Evolutionary conservation across 805 yeast species (phyloP).

Genomic region (Wickerhamiella spandovensis): DNA sequence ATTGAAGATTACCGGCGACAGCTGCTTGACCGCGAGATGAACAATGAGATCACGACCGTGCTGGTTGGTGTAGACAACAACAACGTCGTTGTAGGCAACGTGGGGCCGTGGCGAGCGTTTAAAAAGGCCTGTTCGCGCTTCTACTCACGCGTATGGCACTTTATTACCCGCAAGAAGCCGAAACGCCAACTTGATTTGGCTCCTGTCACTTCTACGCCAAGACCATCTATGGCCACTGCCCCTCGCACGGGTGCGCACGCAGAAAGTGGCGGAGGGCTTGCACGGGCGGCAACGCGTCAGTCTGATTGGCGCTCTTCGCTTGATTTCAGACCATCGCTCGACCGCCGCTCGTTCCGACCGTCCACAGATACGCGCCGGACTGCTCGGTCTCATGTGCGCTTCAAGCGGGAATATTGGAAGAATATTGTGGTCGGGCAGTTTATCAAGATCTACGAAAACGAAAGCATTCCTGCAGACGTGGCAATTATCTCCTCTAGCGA

Average conservation of each 20-base stretch:
- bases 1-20: constrained; percentile 63
- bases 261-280: too few relatives aligned
- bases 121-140: constrained; percentile 35
- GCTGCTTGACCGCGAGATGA: constrained; percentile 50
- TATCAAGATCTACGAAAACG: constrained; percentile 52
- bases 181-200: background rate
- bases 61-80: constrained; percentile 41
- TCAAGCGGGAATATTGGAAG: constrained; percentile 51
- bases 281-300: too few relatives aligned
- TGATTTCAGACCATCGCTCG: background rate
- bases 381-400: constrained; percentile 18
- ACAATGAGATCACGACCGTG: constrained; percentile 49
- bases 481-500: constrained; percentile 55
- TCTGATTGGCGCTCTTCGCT: background rate
- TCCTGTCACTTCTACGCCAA: background rate
- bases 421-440: constrained; percentile 64
- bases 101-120: constrained; percentile 54
- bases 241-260: too few relatives aligned
- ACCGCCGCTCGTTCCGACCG: background rate
- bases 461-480: constrained; percentile 68
- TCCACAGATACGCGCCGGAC: background rate
- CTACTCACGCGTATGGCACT: constrained; percentile 8
- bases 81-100: constrained; percentile 41
- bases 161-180: constrained; percentile 10
- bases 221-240: background rate